Evolutionary conservation across 2,329 filamentous ascomycete genomes (phyloP).

Genomic region (Dactylonectria estremocensis): DNA sequence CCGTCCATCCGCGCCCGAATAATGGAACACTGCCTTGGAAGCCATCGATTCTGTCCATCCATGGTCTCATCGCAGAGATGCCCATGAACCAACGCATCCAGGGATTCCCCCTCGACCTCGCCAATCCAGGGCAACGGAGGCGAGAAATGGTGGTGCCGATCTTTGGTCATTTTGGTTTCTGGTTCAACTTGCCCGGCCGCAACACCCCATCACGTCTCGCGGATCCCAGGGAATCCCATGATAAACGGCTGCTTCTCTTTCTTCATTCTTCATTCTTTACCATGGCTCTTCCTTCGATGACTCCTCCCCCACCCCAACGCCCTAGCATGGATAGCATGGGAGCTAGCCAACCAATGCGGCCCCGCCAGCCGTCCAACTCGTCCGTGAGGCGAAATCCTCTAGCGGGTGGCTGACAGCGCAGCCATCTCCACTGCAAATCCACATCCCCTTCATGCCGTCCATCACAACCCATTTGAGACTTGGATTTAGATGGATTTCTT

Average conservation of each 20-base stretch:
- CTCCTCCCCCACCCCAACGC: neutral
- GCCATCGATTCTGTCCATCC: neutral
- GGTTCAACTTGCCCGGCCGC: conserved; percentile 18
- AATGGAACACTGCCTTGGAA: neutral
- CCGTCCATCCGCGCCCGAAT: neutral
- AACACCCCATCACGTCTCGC: conserved; percentile 15
- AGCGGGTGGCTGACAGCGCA: conserved; percentile 32
- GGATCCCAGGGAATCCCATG: conserved; percentile 13
- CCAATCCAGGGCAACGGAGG: conserved; percentile 13
- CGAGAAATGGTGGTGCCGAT: neutral
- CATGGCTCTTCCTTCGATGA: conserved; percentile 1
- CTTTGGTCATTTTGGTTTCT: conserved; percentile 10
- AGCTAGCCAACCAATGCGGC: conserved; percentile 12
- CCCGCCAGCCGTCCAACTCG: conserved; percentile 23
- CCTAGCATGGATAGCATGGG: neutral
- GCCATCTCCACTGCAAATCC: conserved; percentile 23
- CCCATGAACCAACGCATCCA: conserved; percentile 22
- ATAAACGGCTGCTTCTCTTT: neutral
- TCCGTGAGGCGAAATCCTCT: conserved; percentile 27
- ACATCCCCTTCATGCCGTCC: conserved; percentile 16
- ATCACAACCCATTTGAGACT: neutral
- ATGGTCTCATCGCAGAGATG: conserved; percentile 2
- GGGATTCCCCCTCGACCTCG: conserved; percentile 18
- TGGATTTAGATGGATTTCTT: neutral
- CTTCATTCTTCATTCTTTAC: neutral